Conservation (phyloP, 192 early-diverging fungal species). For the Coemansia guatemalensis region DNA sequence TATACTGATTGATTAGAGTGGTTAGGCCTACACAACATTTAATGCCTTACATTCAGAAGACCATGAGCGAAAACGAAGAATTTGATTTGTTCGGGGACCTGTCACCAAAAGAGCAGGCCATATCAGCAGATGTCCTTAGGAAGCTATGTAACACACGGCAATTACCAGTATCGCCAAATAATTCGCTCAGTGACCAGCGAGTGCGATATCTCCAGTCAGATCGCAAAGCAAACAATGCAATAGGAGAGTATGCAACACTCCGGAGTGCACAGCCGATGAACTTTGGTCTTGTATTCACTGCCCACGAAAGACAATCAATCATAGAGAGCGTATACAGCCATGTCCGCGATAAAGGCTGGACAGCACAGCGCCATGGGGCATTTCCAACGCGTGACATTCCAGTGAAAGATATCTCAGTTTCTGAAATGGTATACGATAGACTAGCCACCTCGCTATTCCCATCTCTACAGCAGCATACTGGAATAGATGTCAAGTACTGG, state of each 20-base stretch:
- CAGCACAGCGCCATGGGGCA: conserved; percentile 51
- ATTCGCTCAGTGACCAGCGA: conserved; percentile 20
- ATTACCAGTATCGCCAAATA: neutral
- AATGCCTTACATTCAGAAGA: too few relatives aligned
- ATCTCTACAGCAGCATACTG: conserved; percentile 23
- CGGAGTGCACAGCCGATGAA: conserved; percentile 20
- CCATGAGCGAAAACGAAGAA: conserved; percentile 4
- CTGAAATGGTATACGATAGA: neutral
- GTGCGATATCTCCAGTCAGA: conserved; percentile 26
- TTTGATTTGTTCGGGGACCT: conserved; percentile 50
- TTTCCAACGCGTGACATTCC: conserved; percentile 57
- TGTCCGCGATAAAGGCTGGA: conserved; percentile 30
- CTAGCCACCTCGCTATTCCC: conserved; percentile 19
- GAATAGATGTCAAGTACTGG: conserved; percentile 29
- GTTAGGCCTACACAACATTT: neutral
- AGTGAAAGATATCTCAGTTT: conserved; percentile 6
- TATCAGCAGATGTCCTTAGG: conserved; percentile 3
- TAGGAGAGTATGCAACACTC: conserved; percentile 14
- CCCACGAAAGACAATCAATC: conserved; percentile 26
- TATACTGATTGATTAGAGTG: neutral
- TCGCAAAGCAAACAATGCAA: neutral
- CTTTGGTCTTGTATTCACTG: conserved; percentile 20
- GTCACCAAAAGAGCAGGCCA: conserved; percentile 25
- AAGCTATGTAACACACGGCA: neutral
- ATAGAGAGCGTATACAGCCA: conserved; percentile 9